Base-by-base conservation (phyloP, 2,329 filamentous ascomycete genomes). In the Colletotrichum gloeosporioides region DNA sequence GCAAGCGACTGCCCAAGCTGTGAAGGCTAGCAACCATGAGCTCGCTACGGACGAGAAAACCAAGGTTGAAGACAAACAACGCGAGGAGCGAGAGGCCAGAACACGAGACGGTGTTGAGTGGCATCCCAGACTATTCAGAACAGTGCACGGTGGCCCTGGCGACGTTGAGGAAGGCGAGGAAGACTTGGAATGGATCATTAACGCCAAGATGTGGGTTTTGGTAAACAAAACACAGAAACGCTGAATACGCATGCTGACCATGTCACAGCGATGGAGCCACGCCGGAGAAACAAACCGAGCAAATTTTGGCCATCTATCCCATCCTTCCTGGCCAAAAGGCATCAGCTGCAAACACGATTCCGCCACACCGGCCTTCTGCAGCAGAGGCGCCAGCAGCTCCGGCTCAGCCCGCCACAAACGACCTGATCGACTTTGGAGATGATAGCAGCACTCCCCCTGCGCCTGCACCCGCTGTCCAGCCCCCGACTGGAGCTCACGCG, bases 1-100 rank as follows among this genome's bases (percentile, higher is more conserved):
- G 97, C 86, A 92, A 36, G 93, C 92, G 66, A 98, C 96, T 0
- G 94, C 93, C 10, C 90, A 93, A 79, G 97, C 96, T 1, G 93
- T 99, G 77, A 94, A 93, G 82, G 93, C 94, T 65, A 92, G 93
- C 75, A 96, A 99, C 80, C 97, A 99, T 81, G 94, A 95, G 79
- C 86, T 94, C 10, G 97, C 97, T 6, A 99, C 97, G 1, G 95
- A 97, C 78, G 96, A 98, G 82, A 99, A 99, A 88, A 96, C 95
- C n/a, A 95, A 94, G 83, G 95, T 99, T 75, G 97, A 99, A 83
- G 96, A 99, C 81, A 93, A 91, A 82, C 97, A 99, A 85, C 91
- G 97, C 81, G 93, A 96, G 78, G 96, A 98, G 82, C 96, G 97
- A 3, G 94, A 96, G 22, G 92, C 92, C 81, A 91, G 97, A 80